Base-by-base conservation (phyloP, 108 stramenopile genomes). In the Pelagomonas calceolata region DNA sequence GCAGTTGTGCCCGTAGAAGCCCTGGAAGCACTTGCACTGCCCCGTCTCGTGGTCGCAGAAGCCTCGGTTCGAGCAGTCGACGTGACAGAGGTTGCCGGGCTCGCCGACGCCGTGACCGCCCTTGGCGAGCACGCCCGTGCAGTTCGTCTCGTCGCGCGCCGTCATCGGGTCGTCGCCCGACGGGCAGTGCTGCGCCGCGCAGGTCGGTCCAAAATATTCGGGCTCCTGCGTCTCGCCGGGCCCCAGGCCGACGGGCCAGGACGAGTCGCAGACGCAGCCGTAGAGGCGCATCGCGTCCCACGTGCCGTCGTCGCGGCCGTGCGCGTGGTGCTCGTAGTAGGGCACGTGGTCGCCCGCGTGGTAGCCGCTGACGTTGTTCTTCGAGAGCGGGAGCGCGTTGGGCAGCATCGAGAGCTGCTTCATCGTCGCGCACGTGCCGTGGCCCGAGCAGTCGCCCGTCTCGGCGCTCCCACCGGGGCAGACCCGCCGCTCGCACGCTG, bases 251-350 rank as follows among this genome's bases (percentile, higher is more conserved):
- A 86, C 85, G 4, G 66, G 43, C 86, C 86, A 87, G 15, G 68
- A 43, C 5, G 77, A 79, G 66, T 87, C 86, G 71, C 86, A 87
- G 31, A 85, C 78, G 76, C 86, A 87, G 33, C 79, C 84, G 68
- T 66, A 81, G 46, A 85, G 78, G 83, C 75, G 85, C 32, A 84
- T 80, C 68, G 84, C 81, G 70, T 87, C 86, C 86, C 86, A 87
- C 10, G 85, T 85, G 51, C 29, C 7, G 7, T 17, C 18, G 7
- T 17, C 3, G 21, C 26, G 21, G 21, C 29, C 7, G 51, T 16
- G 1, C 3, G 1, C 1, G 7, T 17, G 1, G 51, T 16, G 21
- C 21, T 1, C 51, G 51, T 60, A 60, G 44, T 45, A 45, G 44
- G 44, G 44, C 14, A 45, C 14, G 44, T 45, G 14, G 44, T 45